phyloP scores from a whole-genome alignment of 2,329 filamentous ascomycete genomes.

The Colletotrichum musicola region DNA sequence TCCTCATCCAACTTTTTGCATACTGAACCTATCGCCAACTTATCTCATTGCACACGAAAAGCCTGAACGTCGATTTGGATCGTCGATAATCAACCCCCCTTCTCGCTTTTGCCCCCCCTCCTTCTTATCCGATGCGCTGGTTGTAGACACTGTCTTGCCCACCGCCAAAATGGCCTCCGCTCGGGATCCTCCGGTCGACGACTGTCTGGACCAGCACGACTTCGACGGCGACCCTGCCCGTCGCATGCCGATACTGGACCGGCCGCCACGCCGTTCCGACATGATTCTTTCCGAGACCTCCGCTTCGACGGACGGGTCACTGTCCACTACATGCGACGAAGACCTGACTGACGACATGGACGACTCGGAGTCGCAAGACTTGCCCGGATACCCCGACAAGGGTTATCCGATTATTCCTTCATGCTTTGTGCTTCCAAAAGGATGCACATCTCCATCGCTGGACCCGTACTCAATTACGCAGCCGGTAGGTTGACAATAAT shows the following conservation, averaged over 20 bases:
- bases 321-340: not conserved
- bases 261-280: not conserved
- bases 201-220: conserved; percentile 22
- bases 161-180: conserved; percentile 25
- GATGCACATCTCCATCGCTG: not conserved
- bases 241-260: not conserved
- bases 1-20: conserved; percentile 30
- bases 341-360: not conserved
- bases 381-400: not conserved
- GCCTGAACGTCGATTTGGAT: not conserved
- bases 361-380: not conserved
- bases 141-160: conserved; percentile 20
- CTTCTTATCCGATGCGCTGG: conserved; percentile 22
- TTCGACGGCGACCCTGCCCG: conserved; percentile 21
- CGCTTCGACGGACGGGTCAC: not conserved
- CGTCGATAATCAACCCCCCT: not conserved
- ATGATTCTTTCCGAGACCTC: not conserved
- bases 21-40: conserved; percentile 8
- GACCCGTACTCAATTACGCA: not conserved
- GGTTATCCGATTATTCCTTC: not conserved
- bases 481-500: conserved; percentile 26
- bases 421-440: not conserved
- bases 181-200: conserved; percentile 15
- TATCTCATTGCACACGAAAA: conserved; percentile 1
- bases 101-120: not conserved